phyloP scores from a whole-genome alignment of 805 yeast genomes.

The Yarrowia bubula region DNA sequence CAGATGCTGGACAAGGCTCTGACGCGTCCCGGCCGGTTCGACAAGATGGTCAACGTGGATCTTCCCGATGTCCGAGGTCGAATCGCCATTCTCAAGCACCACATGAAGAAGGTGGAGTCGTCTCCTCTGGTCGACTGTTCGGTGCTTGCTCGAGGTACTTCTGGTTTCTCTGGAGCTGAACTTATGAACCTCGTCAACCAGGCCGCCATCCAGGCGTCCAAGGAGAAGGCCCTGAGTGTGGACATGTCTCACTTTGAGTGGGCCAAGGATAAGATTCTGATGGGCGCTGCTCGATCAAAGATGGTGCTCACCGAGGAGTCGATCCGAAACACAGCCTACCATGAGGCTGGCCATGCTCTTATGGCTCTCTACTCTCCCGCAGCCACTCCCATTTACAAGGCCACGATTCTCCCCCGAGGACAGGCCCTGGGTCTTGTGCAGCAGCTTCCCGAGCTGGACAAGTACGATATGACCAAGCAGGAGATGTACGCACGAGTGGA shows the following conservation, averaged over 20 bases:
- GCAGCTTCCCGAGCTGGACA: slow-evolving; percentile 98
- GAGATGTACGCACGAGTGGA: slow-evolving; percentile 91
- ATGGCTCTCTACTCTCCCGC: slow-evolving; percentile 94
- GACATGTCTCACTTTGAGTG: slow-evolving; percentile 92
- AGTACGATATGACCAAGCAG: slow-evolving; percentile 83
- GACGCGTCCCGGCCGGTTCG: slow-evolving; percentile 98
- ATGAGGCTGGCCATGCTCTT: slow-evolving; percentile 99
- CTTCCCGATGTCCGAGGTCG: slow-evolving; percentile 98
- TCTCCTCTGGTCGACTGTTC: slow-evolving; percentile 84
- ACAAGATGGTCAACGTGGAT: slow-evolving; percentile 90
- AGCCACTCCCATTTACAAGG: slow-evolving; percentile 93
- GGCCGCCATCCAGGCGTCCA: slow-evolving; percentile 97
- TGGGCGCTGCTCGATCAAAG: slow-evolving; percentile 97
- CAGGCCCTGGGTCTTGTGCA: slow-evolving; percentile 95
- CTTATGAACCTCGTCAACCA: slow-evolving; percentile 93
- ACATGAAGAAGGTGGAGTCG: slow-evolving; percentile 85
- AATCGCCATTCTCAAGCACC: slow-evolving; percentile 84
- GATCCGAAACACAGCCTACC: slow-evolving; percentile 91
- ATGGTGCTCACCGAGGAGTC: slow-evolving; percentile 97
- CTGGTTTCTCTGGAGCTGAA: slow-evolving; percentile 98
- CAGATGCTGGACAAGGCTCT: slow-evolving; percentile 94
- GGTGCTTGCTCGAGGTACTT: slow-evolving; percentile 92
- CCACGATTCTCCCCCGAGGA: slow-evolving; percentile 95
- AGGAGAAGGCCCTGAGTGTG: slow-evolving; percentile 83
- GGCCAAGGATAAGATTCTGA: slow-evolving; percentile 97